These are phyloP conservation scores for Termitomyces sp. DNA, from an alignment of 768 basidiomycete genomes.

Conservation along the genomic window DNA sequence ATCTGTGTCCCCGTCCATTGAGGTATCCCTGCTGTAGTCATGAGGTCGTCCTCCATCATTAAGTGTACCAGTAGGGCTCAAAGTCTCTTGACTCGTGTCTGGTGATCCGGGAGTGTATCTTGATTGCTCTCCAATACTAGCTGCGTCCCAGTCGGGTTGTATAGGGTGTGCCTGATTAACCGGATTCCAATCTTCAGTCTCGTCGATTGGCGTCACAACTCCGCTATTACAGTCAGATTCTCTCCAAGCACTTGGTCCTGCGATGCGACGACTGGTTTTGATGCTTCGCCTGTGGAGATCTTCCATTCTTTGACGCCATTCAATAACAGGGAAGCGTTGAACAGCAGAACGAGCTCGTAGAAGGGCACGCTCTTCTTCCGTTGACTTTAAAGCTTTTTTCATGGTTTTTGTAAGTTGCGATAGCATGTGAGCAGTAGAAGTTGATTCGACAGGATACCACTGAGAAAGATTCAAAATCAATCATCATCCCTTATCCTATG, in stretches of 20 bases:
- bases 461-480: slow-evolving; percentile 20
- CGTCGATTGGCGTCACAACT: slow-evolving; percentile 44
- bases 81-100: slow-evolving; percentile 53
- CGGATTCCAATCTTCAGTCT: slow-evolving; percentile 79
- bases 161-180: slow-evolving; percentile 56
- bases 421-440: slow-evolving; percentile 88
- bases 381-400: slow-evolving; percentile 89
- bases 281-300: slow-evolving; percentile 92
- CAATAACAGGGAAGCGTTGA: slow-evolving; percentile 95
- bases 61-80: slow-evolving; percentile 38
- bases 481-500: background rate
- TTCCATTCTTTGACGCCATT: slow-evolving; percentile 95
- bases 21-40: slow-evolving; percentile 35
- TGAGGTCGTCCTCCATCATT: slow-evolving; percentile 26
- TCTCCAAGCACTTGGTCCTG: slow-evolving; percentile 75
- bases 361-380: slow-evolving; percentile 86
- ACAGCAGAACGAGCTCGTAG: slow-evolving; percentile 91
- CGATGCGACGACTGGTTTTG: slow-evolving; percentile 56
- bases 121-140: slow-evolving; percentile 45
- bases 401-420: slow-evolving; percentile 93
- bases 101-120: slow-evolving; percentile 48
- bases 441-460: slow-evolving; percentile 98
- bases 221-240: slow-evolving; percentile 59
- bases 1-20: slow-evolving; percentile 51
- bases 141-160: slow-evolving; percentile 73